phyloP scores from a whole-genome alignment of 805 yeast species.

The Lachancea sp. region DNA sequence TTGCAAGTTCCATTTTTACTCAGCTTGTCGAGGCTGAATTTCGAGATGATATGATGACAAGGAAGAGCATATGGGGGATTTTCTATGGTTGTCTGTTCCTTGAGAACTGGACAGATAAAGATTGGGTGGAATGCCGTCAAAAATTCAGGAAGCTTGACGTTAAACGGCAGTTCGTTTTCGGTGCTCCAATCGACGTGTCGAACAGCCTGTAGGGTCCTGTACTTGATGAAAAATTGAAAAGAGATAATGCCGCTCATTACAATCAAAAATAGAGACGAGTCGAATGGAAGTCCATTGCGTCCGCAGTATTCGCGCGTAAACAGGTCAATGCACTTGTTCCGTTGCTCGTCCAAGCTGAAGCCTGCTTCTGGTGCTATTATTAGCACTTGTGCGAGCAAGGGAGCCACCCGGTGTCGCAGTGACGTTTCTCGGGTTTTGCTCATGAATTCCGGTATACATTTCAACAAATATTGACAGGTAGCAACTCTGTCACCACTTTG shows the following conservation, averaged over 20 bases:
- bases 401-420: conserved; percentile 38
- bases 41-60: conserved; percentile 59
- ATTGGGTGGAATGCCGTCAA: conserved; percentile 53
- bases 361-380: conserved; percentile 19
- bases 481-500: conserved; percentile 17
- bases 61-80: conserved; percentile 61
- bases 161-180: conserved; percentile 55
- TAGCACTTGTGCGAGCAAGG: conserved; percentile 36
- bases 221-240: conserved; percentile 47
- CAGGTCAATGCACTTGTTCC: conserved; percentile 23
- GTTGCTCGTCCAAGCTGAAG: conserved; percentile 16
- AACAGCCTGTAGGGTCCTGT: conserved; percentile 32
- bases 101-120: conserved; percentile 65
- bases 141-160: conserved; percentile 46
- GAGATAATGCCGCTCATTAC: conserved; percentile 48
- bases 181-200: conserved; percentile 46
- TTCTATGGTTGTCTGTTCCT: conserved; percentile 53
- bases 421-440: conserved; percentile 35
- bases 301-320: conserved; percentile 48
- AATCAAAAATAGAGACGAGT: conserved; percentile 47
- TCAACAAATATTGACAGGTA: conserved; percentile 42
- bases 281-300: conserved; percentile 42
- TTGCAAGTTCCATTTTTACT: conserved; percentile 37
- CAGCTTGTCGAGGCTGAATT: conserved; percentile 45
- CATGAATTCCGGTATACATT: conserved; percentile 25